Evolutionary conservation across 1,284 basidiomycete genomes (phyloP).

Genomic region (Rugosomyces carneus): DNA sequence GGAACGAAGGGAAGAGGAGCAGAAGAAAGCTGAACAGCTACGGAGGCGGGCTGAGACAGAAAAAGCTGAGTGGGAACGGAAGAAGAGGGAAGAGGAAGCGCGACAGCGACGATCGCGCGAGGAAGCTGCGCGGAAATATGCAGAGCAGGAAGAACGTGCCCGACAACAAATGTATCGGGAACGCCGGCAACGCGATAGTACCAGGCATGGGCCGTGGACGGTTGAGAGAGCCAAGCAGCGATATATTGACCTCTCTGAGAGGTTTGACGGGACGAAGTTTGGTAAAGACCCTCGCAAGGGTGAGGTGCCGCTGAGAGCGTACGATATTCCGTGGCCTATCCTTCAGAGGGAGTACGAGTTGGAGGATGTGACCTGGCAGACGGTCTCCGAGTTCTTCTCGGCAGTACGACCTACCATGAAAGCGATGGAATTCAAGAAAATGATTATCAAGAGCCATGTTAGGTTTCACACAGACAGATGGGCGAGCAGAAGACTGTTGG

Average conservation of each 20-base stretch:
- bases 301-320: constrained; percentile 46
- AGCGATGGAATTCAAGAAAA: constrained; percentile 49
- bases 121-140: constrained; percentile 19
- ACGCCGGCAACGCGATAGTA: constrained; percentile 39
- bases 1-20: constrained; percentile 40
- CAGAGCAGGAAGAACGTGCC: neutral
- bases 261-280: constrained; percentile 58
- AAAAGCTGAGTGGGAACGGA: constrained; percentile 23
- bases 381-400: constrained; percentile 66
- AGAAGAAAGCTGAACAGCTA: constrained; percentile 27
- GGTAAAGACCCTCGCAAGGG: constrained; percentile 22
- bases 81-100: constrained; percentile 28
- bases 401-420: constrained; percentile 45
- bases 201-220: constrained; percentile 54
- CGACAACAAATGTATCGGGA: constrained; percentile 29
- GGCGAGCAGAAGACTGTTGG: constrained; percentile 48
- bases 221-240: constrained; percentile 31
- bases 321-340: constrained; percentile 68
- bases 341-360: constrained; percentile 47
- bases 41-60: constrained; percentile 23
- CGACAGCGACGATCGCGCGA: constrained; percentile 27
- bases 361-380: constrained; percentile 61
- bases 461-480: constrained; percentile 67
- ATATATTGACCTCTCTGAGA: constrained; percentile 1
- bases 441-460: constrained; percentile 64